phyloP scores from a whole-genome alignment of 2,329 filamentous ascomycete genomes.

The Hortaea sp. region DNA sequence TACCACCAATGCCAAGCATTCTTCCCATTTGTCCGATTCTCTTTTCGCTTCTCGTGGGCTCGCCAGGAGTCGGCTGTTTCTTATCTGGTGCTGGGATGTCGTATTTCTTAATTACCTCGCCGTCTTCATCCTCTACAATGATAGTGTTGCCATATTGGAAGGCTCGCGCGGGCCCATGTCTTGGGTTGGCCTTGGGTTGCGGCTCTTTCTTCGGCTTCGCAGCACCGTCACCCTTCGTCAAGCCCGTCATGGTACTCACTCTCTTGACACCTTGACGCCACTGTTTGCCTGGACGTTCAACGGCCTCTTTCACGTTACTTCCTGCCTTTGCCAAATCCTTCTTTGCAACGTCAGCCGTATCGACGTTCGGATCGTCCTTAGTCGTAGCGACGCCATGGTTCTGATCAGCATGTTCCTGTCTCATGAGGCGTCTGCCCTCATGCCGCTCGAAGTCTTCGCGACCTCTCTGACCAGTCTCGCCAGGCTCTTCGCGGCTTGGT shows the following conservation, averaged over 20 bases:
- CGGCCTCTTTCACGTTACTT: slow-evolving; percentile 46
- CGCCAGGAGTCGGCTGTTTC: slow-evolving; percentile 24
- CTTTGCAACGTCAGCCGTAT: slow-evolving; percentile 31
- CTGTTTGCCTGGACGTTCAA: slow-evolving; percentile 28
- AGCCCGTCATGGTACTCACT: slow-evolving; percentile 30
- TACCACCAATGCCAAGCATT: slow-evolving; percentile 36
- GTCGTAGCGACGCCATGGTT: slow-evolving; percentile 34
- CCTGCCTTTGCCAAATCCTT: slow-evolving; percentile 46
- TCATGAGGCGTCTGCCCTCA: slow-evolving; percentile 44
- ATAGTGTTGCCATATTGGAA: slow-evolving; percentile 85
- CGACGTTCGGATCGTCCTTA: slow-evolving; percentile 35
- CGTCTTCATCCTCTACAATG: slow-evolving; percentile 78
- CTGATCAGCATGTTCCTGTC: slow-evolving; percentile 35
- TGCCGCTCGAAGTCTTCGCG: slow-evolving; percentile 49
- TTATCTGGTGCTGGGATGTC: slow-evolving; percentile 50
- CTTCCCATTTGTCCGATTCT: slow-evolving; percentile 43
- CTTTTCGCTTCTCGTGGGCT: slow-evolving; percentile 28
- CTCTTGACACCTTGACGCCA: slow-evolving; percentile 34
- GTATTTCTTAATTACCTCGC: slow-evolving; percentile 78
- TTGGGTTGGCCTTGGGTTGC: slow-evolving; percentile 23
- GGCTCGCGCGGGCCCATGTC: slow-evolving; percentile 63
- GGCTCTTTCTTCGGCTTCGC: slow-evolving; percentile 20
- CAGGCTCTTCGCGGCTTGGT: slow-evolving; percentile 30
- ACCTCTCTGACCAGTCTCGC: slow-evolving; percentile 39
- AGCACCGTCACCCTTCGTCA: slow-evolving; percentile 28